A percentile compares a stretch with the other conserved stretches of the same genome.
Conservation (phyloP, 768 basidiomycete genomes). For the Phanerochaete sordida region DNA sequence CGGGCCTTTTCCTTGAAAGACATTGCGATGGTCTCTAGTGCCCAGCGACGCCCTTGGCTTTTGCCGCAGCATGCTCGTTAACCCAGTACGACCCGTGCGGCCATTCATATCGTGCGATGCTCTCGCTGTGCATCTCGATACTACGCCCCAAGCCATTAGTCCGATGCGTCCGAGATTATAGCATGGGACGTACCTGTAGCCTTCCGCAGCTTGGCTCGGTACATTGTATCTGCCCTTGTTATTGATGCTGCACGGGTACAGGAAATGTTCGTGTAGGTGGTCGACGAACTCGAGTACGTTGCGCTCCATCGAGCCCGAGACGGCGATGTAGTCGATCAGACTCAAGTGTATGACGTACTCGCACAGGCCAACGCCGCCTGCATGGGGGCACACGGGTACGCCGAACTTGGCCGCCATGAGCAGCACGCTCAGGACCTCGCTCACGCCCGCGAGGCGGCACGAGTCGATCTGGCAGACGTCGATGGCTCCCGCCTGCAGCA, state of each 20-base stretch:
- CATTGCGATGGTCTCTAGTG: not conserved
- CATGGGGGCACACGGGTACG: slow-evolving; percentile 88
- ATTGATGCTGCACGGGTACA: slow-evolving; percentile 87
- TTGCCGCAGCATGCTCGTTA: slow-evolving; percentile 21
- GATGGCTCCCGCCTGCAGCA: slow-evolving; percentile 86
- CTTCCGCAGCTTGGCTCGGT: slow-evolving; percentile 68
- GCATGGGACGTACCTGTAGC: slow-evolving; percentile 74
- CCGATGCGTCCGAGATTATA: not conserved
- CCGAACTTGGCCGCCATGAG: slow-evolving; percentile 93
- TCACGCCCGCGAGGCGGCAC: slow-evolving; percentile 90
- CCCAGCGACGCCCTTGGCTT: slow-evolving; percentile 6
- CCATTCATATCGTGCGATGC: slow-evolving; percentile 83
- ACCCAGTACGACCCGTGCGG: slow-evolving; percentile 85
- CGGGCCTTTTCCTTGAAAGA: not conserved
- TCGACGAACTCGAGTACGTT: slow-evolving; percentile 91
- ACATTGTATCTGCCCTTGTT: slow-evolving; percentile 83
- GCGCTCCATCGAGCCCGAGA: slow-evolving; percentile 90
- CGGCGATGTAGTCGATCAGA: slow-evolving; percentile 89
- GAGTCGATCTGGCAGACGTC: slow-evolving; percentile 96
- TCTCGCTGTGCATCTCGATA: slow-evolving; percentile 83
- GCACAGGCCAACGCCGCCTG: slow-evolving; percentile 91
- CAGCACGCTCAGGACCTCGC: slow-evolving; percentile 86
- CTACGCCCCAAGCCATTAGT: slow-evolving; percentile 32
- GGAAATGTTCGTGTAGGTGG: slow-evolving; percentile 93
- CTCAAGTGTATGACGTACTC: slow-evolving; percentile 88